Evolutionary conservation across 1,284 basidiomycete genomes (phyloP).

Genomic region (Apiotrichum gamsii): DNA sequence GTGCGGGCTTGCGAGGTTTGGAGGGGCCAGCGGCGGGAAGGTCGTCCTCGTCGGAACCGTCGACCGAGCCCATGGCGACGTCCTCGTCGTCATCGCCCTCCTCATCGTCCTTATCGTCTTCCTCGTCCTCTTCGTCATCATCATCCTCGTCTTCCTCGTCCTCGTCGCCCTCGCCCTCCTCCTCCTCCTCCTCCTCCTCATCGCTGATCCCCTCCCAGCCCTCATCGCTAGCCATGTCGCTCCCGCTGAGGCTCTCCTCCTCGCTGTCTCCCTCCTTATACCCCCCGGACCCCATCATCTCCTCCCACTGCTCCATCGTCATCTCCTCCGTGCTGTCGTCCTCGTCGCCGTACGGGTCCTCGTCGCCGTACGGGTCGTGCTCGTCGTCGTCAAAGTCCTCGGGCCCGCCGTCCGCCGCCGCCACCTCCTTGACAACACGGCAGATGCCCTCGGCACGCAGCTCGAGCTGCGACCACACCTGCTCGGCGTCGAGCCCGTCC

Average conservation of each 20-base stretch:
- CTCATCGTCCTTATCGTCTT: slow-evolving; percentile 13
- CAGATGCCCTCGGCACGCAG: slow-evolving; percentile 56
- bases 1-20: slow-evolving; percentile 33
- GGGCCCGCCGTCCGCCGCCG: slow-evolving; percentile 17
- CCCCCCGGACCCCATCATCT: slow-evolving; percentile 30
- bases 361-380: slow-evolving; percentile 22
- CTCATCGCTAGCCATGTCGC: neutral
- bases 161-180: slow-evolving; percentile 52
- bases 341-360: slow-evolving; percentile 22
- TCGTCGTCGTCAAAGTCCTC: slow-evolving; percentile 35
- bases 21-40: slow-evolving; percentile 37
- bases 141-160: slow-evolving; percentile 54
- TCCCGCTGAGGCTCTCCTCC: slow-evolving; percentile 2
- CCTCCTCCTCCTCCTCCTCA: slow-evolving; percentile 39
- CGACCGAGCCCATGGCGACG: slow-evolving; percentile 24
- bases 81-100: slow-evolving; percentile 31
- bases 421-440: slow-evolving; percentile 41
- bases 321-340: slow-evolving; percentile 38
- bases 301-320: slow-evolving; percentile 35
- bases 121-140: slow-evolving; percentile 38
- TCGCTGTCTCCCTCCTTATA: slow-evolving; percentile 23
- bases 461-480: slow-evolving; percentile 90
- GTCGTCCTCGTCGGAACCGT: slow-evolving; percentile 22
- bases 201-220: slow-evolving; percentile 5
- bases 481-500: slow-evolving; percentile 78